Base-by-base conservation (phyloP, 768 basidiomycete species). In the Hebeloma cylindrosporum region DNA sequence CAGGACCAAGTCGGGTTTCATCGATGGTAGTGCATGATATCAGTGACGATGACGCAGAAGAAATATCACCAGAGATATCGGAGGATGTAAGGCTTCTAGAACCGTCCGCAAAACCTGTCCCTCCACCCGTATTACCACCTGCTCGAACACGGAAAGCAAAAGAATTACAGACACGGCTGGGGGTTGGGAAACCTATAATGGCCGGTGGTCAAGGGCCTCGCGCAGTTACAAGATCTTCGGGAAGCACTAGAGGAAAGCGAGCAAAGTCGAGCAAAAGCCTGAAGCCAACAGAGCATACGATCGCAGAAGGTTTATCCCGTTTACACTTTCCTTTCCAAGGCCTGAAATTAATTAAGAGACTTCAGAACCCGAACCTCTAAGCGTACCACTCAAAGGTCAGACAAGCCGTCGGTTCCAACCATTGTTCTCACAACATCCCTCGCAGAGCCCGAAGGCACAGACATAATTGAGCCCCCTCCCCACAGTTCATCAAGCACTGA, bases 151-250 rank as follows among this genome's bases (percentile, higher is more conserved):
- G 84, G 44, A 87, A 86, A 57, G 82, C 85, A 9, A 87, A 82
- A 60, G 84, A 87, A 39, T 73, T 78, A 3, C 88, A 88, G 61
- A 77, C 73, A 30, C 72, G 70, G 50, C 71, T 90, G 13, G 88
- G 88, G 39, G 79, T 88, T 10, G 88, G 88, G 2, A 73, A 82
- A 53, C 88, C 88, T 7, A 70, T 72, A 6, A 69, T 71, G 13
- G 83, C 76, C 23, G 87, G 85, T 20, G 86, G 86, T 18, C 64
- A 68, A 13, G 86, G 87, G 13, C 74, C 87, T 17, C 78, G 88
- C 43, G 65, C 73, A 29, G 65, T 85, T 18, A 87, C 85, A 6
- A 83, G 76, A 59, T 76, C 84, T 0, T 54, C 71, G 23, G 79
- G 72, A 2, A 50, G 48, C 6, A 31, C 35, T 54, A 77, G 67